A percentile compares a stretch with the other conserved stretches of the same genome.
Conservation (phyloP, 1,284 basidiomycete genomes). For the Tilletia horrida region DNA sequence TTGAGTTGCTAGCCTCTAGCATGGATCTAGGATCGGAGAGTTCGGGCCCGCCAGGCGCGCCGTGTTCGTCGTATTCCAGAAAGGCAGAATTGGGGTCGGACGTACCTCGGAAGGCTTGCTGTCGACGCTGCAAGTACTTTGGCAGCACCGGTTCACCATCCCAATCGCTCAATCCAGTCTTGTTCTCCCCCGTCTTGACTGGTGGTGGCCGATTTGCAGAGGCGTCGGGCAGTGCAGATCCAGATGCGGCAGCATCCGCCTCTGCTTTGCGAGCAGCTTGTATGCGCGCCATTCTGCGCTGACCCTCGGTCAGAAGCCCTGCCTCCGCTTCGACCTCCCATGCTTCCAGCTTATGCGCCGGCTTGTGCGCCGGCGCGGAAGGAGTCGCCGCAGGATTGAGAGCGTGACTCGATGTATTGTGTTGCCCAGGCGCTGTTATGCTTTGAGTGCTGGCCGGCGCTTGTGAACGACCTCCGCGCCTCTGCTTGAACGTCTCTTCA, state of each 20-base stretch:
- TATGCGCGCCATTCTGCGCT: slow-evolving; percentile 28
- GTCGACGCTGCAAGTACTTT: slow-evolving; percentile 10
- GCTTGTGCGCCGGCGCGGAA: slow-evolving; percentile 27
- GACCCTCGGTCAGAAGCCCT: slow-evolving; percentile 40
- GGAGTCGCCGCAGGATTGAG: slow-evolving; percentile 16
- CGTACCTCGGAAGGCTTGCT: slow-evolving; percentile 14
- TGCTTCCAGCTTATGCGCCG: slow-evolving; percentile 32
- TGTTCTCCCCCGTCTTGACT: slow-evolving; percentile 23
- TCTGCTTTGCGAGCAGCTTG: slow-evolving; percentile 22
- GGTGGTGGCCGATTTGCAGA: neutral
- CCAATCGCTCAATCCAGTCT: slow-evolving; percentile 26
- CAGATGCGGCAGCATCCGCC: neutral
- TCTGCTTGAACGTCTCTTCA: slow-evolving; percentile 38
- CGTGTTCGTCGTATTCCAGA: neutral
- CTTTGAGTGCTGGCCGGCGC: slow-evolving; percentile 1
- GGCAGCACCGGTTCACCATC: slow-evolving; percentile 19
- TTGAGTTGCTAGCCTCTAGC: no score
- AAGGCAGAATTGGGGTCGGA: slow-evolving; percentile 10
- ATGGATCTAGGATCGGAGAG: no score
- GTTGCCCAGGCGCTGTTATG: neutral
- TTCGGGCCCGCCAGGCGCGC: neutral
- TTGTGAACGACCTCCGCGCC: slow-evolving; percentile 25
- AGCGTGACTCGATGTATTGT: neutral
- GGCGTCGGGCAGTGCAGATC: neutral
- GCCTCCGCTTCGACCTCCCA: slow-evolving; percentile 42